Evolutionary conservation across 169 alveolate genomes (phyloP).

Genomic region (Cryptosporidium ubiquitum): DNA sequence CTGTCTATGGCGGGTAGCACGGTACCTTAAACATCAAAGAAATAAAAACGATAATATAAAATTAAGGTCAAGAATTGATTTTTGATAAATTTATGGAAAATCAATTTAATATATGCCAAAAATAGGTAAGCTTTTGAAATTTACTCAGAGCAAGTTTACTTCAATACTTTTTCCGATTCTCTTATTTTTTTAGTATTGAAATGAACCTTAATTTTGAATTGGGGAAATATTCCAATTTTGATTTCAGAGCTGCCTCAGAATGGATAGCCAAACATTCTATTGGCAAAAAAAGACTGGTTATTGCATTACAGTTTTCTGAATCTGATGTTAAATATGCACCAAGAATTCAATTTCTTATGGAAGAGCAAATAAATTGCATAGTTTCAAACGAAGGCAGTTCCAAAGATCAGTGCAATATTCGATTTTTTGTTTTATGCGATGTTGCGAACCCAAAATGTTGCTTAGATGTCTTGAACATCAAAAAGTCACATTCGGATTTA

Average conservation of each 20-base stretch:
- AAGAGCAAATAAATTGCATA: not conserved
- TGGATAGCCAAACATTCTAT: not conserved
- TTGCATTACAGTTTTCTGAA: slow-evolving; percentile 33
- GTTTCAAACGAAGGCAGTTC: not conserved
- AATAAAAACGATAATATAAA: not conserved
- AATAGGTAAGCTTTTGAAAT: not conserved
- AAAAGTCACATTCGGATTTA: slow-evolving; percentile 40
- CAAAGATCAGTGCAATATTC: not conserved
- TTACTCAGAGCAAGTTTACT: no score
- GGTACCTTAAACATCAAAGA: slow-evolving; percentile 15
- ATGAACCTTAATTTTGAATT: slow-evolving; percentile 8
- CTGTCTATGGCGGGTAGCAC: slow-evolving; percentile 46
- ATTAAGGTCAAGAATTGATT: not conserved
- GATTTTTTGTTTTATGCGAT: slow-evolving; percentile 23
- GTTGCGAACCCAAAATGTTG: slow-evolving; percentile 47
- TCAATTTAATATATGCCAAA: no score
- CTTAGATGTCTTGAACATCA: slow-evolving; percentile 19
- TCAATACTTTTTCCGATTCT: not conserved
- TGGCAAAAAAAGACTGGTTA: not conserved
- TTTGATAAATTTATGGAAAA: not conserved
- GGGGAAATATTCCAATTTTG: not conserved
- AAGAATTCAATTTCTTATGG: slow-evolving; percentile 29
- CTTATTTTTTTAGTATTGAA: not conserved
- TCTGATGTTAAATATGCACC: slow-evolving; percentile 60
- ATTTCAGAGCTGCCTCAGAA: not conserved